Evolutionary conservation across 768 basidiomycete species (phyloP).

Genomic region (Suillus subluteus): DNA sequence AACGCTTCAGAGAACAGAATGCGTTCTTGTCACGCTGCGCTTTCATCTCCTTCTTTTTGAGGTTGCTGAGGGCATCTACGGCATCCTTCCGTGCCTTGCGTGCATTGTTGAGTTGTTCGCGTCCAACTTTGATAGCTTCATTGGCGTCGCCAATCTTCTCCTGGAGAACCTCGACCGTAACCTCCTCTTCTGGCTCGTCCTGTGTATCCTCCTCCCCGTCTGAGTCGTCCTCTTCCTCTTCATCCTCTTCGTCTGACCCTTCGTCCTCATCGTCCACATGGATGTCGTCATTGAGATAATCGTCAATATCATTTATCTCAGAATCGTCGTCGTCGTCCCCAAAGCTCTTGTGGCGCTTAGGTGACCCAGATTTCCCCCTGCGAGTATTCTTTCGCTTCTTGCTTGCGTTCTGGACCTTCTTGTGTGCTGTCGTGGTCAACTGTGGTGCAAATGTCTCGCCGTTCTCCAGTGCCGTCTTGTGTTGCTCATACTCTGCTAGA

Average conservation of each 20-base stretch:
- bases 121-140: conserved; percentile 42
- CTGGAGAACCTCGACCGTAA: conserved; percentile 49
- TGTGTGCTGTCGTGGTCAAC: conserved; percentile 35
- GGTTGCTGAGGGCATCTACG: conserved; percentile 34
- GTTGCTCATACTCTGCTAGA: conserved; percentile 45
- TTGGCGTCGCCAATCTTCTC: conserved; percentile 48
- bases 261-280: conserved; percentile 3
- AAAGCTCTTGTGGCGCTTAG: conserved; percentile 46
- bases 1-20: conserved; percentile 60
- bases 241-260: conserved; percentile 12
- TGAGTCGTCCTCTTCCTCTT: conserved; percentile 25
- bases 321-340: conserved; percentile 40
- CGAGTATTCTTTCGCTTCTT: conserved; percentile 56
- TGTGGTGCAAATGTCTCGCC: conserved; percentile 47
- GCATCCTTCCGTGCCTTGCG: conserved; percentile 47
- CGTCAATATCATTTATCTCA: conserved; percentile 27
- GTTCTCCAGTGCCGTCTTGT: conserved; percentile 50
- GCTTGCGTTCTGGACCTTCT: conserved; percentile 26
- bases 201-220: conserved; percentile 23
- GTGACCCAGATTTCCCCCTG: conserved; percentile 42
- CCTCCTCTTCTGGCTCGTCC: conserved; percentile 38
- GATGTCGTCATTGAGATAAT: conserved; percentile 23
- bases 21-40: conserved; percentile 56
- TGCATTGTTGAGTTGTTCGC: conserved; percentile 40
- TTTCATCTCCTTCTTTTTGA: conserved; percentile 44